Conservation (phyloP, 257 asterid species). For the Ophiorrhiza pumila region DNA sequence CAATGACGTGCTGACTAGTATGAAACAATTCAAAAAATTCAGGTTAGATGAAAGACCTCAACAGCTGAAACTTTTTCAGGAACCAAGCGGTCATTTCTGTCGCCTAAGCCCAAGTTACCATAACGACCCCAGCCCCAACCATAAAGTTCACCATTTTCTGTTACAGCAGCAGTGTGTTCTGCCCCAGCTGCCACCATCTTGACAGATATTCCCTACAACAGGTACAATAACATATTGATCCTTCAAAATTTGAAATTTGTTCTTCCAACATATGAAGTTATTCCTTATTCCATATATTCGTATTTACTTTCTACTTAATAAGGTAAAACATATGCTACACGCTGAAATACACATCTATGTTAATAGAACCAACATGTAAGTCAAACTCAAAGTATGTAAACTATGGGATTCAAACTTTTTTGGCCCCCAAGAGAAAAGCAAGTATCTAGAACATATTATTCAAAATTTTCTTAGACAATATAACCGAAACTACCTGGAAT, state of each 20-base stretch:
- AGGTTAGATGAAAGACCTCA: slow-evolving; percentile 43
- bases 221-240: background rate
- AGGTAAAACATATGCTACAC: background rate
- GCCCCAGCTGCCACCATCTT: slow-evolving; percentile 99
- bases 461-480: background rate
- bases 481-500: slow-evolving; percentile 57
- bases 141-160: slow-evolving; percentile 92
- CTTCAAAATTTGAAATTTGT: background rate
- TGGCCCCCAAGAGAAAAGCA: background rate
- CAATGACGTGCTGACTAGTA: background rate
- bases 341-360: background rate
- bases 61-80: slow-evolving; percentile 74
- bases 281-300: background rate
- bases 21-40: background rate
- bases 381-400: background rate
- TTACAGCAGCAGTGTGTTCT: slow-evolving; percentile 97
- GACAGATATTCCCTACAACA: slow-evolving; percentile 65
- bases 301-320: background rate
- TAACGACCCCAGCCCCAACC: slow-evolving; percentile 99
- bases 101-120: slow-evolving; percentile 97
- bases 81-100: slow-evolving; percentile 73
- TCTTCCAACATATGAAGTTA: background rate
- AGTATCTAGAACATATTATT: background rate
- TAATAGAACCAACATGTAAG: background rate
- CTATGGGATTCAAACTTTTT: background rate